Evolutionary conservation across 495 filamentous ascomycete species (phyloP).

Genomic region (Daldinia decipiens): DNA sequence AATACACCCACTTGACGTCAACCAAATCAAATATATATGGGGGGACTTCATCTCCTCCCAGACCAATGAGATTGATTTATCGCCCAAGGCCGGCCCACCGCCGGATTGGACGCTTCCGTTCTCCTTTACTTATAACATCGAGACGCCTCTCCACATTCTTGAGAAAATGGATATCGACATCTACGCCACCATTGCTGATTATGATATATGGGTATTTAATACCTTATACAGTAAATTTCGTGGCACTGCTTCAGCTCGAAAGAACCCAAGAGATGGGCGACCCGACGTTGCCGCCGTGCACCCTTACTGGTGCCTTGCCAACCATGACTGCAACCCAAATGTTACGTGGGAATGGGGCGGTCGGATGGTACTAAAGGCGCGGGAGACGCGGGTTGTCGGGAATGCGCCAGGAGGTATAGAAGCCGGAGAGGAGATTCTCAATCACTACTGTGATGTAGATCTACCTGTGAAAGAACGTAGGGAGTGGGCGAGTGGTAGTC

Average conservation of each 20-base stretch:
- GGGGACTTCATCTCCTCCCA: constrained; percentile 70
- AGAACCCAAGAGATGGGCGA: constrained; percentile 74
- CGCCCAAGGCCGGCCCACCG: constrained; percentile 62
- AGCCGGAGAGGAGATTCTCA: constrained; percentile 84
- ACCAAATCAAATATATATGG: constrained; percentile 92
- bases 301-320: constrained; percentile 72
- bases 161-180: constrained; percentile 92
- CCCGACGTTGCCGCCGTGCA: constrained; percentile 80
- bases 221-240: constrained; percentile 94
- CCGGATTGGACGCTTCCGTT: constrained; percentile 81
- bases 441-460: constrained; percentile 92
- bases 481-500: constrained; percentile 85
- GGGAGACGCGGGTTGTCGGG: constrained; percentile 54
- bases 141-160: constrained; percentile 82
- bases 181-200: constrained; percentile 69
- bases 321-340: constrained; percentile 95
- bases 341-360: constrained; percentile 94
- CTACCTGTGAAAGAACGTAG: constrained; percentile 80
- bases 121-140: constrained; percentile 85
- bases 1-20: constrained; percentile 82
- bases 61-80: constrained; percentile 60
- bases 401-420: constrained; percentile 65
- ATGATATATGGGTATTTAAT: constrained; percentile 94
- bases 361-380: constrained; percentile 73
- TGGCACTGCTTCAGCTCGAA: constrained; percentile 85